Evolutionary conservation across 2,329 filamentous ascomycete genomes (phyloP).

Genomic region (Allantophomopsis lycopodina): DNA sequence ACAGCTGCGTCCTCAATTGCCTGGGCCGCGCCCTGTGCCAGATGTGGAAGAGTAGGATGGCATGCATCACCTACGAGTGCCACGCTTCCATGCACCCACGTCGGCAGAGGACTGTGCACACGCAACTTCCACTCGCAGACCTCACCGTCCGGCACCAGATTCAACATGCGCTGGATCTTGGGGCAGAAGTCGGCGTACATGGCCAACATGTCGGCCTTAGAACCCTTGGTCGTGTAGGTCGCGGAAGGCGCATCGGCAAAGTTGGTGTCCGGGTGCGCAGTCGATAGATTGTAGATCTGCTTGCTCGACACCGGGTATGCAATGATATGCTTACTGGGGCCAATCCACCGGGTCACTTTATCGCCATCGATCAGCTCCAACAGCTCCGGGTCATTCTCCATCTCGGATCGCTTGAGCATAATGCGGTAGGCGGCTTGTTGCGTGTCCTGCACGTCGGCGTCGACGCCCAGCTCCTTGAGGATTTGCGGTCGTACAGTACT

Average conservation of each 20-base stretch:
- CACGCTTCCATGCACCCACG: constrained; percentile 42
- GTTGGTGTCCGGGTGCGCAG: constrained; percentile 45
- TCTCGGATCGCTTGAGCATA: constrained; percentile 55
- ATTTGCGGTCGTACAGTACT: constrained; percentile 34
- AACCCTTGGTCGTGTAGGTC: constrained; percentile 49
- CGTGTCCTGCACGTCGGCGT: constrained; percentile 45
- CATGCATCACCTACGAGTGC: constrained; percentile 50
- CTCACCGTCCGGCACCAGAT: constrained; percentile 45
- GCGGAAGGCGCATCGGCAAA: constrained; percentile 41
- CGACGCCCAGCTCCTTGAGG: constrained; percentile 29
- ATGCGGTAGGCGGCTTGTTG: constrained; percentile 70
- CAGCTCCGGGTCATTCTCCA: constrained; percentile 53
- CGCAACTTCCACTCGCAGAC: constrained; percentile 53
- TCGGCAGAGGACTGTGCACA: constrained; percentile 38
- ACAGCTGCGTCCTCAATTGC: constrained; percentile 54
- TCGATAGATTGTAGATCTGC: constrained; percentile 50
- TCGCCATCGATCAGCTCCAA: constrained; percentile 53
- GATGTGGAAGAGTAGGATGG: constrained; percentile 54
- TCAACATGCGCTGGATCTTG: constrained; percentile 41
- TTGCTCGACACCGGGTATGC: constrained; percentile 61
- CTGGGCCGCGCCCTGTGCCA: constrained; percentile 55
- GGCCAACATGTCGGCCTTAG: constrained; percentile 45
- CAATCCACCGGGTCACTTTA: constrained; percentile 62
- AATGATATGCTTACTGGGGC: constrained; percentile 62
- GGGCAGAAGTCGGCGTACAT: constrained; percentile 49